Percentiles rank a stretch among this genome's conserved stretches.
phyloP scores from a whole-genome alignment of 345 rosid genomes.

The Brassica rapa region DNA sequence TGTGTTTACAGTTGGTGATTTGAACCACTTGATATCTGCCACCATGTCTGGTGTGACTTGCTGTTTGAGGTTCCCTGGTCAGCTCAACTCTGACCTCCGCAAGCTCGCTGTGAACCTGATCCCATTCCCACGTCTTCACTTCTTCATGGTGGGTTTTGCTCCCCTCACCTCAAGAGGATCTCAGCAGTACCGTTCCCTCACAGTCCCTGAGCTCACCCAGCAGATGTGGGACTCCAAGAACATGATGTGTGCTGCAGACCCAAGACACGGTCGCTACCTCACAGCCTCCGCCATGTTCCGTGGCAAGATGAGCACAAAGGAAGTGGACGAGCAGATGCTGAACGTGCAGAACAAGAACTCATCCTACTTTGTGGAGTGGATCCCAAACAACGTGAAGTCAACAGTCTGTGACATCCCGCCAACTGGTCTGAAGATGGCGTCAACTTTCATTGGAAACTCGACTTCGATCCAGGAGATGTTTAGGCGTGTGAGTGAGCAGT shows the following conservation, averaged over 20 bases:
- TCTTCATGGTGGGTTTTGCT: slow-evolving; percentile 27
- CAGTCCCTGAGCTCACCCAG: slow-evolving; percentile 26
- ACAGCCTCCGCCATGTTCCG: too few species aligned
- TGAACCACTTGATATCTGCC: slow-evolving; percentile 31
- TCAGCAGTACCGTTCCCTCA: slow-evolving; percentile 29
- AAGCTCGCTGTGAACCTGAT: slow-evolving; percentile 9
- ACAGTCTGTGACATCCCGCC: slow-evolving; percentile 9
- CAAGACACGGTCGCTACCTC: too few species aligned
- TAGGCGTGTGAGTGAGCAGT: too few species aligned
- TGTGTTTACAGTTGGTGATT: slow-evolving; percentile 36
- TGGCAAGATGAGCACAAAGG: background rate
- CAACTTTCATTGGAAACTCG: too few species aligned
- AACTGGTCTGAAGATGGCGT: too few species aligned
- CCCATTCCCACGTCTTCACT: slow-evolving; percentile 18
- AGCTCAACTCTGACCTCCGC: background rate
- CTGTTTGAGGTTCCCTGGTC: background rate
- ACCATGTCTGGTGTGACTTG: background rate
- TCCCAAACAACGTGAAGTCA: slow-evolving; percentile 26
- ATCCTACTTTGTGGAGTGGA: slow-evolving; percentile 2
- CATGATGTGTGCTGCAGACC: background rate
- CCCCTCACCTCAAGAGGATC: slow-evolving; percentile 40
- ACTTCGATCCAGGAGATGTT: too few species aligned
- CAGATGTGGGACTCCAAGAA: background rate
- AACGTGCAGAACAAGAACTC: slow-evolving; percentile 20
- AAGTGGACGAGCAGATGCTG: slow-evolving; percentile 18